Evolutionary conservation across 805 yeast genomes (phyloP).

Genomic region (Lipomyces anomalus): DNA sequence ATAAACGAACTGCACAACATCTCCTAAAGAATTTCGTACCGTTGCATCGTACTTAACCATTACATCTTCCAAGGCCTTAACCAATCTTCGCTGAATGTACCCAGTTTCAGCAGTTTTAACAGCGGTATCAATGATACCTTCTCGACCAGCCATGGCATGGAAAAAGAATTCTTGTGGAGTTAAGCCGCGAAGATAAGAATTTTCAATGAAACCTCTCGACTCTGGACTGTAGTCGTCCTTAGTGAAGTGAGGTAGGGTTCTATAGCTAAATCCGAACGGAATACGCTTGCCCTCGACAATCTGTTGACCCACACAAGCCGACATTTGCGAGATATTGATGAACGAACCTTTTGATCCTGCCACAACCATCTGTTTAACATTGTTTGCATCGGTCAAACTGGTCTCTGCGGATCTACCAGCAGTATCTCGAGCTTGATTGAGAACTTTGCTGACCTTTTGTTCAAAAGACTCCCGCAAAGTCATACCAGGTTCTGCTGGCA

Average conservation of each 20-base stretch:
- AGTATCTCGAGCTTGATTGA: constrained; percentile 97
- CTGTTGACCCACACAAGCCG: constrained; percentile 99
- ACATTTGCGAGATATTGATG: constrained; percentile 98
- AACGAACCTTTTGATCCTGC: constrained; percentile 99
- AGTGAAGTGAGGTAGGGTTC: constrained; percentile 95
- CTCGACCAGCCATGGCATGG: constrained; percentile 99
- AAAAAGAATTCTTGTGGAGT: constrained; percentile 98
- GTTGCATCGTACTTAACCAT: constrained; percentile 99
- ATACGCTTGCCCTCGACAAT: constrained; percentile 99
- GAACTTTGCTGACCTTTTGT: constrained; percentile 89
- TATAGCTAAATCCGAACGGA: constrained; percentile 93
- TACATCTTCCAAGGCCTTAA: constrained; percentile 92
- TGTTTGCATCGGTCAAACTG: constrained; percentile 86
- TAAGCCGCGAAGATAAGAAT: constrained; percentile 92
- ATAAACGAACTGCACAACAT: constrained; percentile 88
- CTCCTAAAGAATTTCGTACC: constrained; percentile 95
- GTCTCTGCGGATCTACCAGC: constrained; percentile 99
- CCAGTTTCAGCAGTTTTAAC: constrained; percentile 99
- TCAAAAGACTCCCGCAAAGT: constrained; percentile 97
- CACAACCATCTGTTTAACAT: constrained; percentile 98
- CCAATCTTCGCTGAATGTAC: constrained; percentile 95
- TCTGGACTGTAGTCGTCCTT: constrained; percentile 98
- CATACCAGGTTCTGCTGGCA: constrained; percentile 99
- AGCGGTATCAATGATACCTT: constrained; percentile 98
- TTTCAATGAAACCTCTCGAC: constrained; percentile 96